These are phyloP conservation scores for Candida arabinofermentans DNA, from an alignment of 805 yeast species.

Conservation along the genomic window DNA sequence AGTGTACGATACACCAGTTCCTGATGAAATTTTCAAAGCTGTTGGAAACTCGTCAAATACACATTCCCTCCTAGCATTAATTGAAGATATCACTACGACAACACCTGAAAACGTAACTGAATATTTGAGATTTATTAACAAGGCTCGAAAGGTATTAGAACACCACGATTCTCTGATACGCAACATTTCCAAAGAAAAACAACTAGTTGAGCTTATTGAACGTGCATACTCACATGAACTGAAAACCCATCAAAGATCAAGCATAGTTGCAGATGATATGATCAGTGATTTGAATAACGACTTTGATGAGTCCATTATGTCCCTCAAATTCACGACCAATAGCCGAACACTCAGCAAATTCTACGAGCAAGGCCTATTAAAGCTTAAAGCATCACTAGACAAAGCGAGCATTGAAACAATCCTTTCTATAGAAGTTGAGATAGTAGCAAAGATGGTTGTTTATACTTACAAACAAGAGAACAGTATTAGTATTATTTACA, in stretches of 20 bases:
- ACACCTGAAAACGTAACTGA: too few species aligned
- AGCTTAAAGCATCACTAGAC: conserved; percentile 13
- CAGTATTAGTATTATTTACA: conserved; percentile 14
- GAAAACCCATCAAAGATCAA: conserved; percentile 14
- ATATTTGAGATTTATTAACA: conserved; percentile 19
- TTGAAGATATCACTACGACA: conserved; percentile 16
- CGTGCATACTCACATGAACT: conserved; percentile 16
- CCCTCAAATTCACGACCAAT: conserved; percentile 14
- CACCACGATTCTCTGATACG: conserved; percentile 9
- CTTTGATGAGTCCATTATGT: conserved; percentile 11
- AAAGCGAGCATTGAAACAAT: neutral
- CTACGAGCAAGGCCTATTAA: conserved; percentile 18
- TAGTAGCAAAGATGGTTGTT: conserved; percentile 16
- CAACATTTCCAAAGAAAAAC: conserved; percentile 7
- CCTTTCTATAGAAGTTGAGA: conserved; percentile 6
- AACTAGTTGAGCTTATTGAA: conserved; percentile 8
- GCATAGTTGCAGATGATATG: conserved; percentile 16
- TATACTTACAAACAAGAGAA: conserved; percentile 14
- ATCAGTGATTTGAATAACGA: conserved; percentile 6
- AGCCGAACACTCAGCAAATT: conserved; percentile 16
- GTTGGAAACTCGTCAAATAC: conserved; percentile 14
- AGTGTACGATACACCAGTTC: neutral
- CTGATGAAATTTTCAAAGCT: conserved; percentile 5
- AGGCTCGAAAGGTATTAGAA: conserved; percentile 16
- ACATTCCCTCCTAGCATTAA: conserved; percentile 7